These are phyloP conservation scores for Pholiota adiposa DNA, from an alignment of 1,284 basidiomycete species.

Conservation along the genomic window DNA sequence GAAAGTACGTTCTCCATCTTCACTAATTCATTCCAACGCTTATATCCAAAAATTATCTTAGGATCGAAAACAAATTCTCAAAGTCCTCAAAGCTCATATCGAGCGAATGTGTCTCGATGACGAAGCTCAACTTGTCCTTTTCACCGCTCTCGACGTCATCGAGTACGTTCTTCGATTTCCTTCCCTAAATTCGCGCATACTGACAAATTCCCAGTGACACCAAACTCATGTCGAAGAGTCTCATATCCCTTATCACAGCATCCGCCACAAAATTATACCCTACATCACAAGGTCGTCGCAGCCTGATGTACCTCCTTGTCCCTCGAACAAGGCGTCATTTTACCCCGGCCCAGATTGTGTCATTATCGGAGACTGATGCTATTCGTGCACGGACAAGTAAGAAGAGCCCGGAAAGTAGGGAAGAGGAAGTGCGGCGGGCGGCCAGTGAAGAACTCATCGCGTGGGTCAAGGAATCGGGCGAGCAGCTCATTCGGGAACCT, in stretches of 20 bases:
- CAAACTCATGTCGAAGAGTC: conserved; percentile 80
- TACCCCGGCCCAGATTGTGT: conserved; percentile 74
- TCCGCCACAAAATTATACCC: conserved; percentile 58
- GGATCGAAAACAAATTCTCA: conserved; percentile 90
- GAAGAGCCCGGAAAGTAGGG: conserved; percentile 66
- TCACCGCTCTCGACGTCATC: conserved; percentile 85
- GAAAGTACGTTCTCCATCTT: conserved; percentile 52
- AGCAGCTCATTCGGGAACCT: conserved; percentile 68
- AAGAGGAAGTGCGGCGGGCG: conserved; percentile 69
- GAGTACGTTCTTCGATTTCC: conserved; percentile 57
- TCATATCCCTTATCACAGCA: conserved; percentile 66
- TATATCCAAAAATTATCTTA: too few species aligned
- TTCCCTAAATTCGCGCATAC: conserved; percentile 1
- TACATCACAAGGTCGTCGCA: conserved; percentile 71
- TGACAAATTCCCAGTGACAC: conserved; percentile 65
- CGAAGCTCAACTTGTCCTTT: conserved; percentile 86
- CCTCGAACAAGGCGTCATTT: conserved; percentile 83
- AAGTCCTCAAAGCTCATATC: conserved; percentile 84
- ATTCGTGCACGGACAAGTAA: conserved; percentile 75
- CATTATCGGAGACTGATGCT: conserved; percentile 73
- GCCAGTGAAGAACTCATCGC: conserved; percentile 73
- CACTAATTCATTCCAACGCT: not conserved
- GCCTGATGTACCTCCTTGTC: conserved; percentile 80
- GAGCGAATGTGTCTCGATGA: conserved; percentile 85
- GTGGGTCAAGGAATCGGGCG: conserved; percentile 66